Evolutionary conservation across 345 rosid species (phyloP).

Genomic region (Kandelia obovata): DNA sequence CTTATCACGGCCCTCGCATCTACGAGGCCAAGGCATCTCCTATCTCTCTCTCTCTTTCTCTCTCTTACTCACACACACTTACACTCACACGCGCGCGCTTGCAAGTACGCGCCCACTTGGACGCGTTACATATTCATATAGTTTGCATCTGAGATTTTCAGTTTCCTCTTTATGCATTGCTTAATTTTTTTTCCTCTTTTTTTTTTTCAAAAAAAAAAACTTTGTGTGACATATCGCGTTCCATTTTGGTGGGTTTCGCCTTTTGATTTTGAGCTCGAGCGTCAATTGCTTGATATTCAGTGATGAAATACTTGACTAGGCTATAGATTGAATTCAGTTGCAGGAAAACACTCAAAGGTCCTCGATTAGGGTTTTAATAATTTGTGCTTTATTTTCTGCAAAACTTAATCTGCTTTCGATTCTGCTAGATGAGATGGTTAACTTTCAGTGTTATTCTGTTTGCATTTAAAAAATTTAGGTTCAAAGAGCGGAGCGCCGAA

Average conservation of each 20-base stretch:
- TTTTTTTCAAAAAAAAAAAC: neutral
- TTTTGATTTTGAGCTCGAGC: neutral
- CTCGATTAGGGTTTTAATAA: neutral
- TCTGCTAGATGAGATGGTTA: neutral
- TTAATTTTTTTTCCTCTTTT: no score
- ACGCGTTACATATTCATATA: no score
- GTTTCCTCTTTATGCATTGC: no score
- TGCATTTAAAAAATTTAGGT: constrained; percentile 40
- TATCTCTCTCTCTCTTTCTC: neutral
- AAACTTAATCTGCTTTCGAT: no score
- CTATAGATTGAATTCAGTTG: neutral
- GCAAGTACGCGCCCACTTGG: no score
- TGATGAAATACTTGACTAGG: neutral
- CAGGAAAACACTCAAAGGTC: neutral
- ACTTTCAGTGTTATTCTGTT: neutral
- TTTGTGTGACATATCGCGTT: neutral
- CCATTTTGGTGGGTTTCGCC: no score
- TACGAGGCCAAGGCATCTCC: constrained; percentile 87
- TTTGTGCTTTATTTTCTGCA: neutral
- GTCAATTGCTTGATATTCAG: neutral
- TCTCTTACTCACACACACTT: no score
- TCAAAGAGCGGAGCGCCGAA: constrained; percentile 81
- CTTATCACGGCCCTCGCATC: constrained; percentile 94
- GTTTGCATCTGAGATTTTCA: no score
- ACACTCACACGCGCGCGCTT: no score